Evolutionary conservation across 2,329 filamentous ascomycete species (phyloP).

Genomic region (Xylaria sp.): DNA sequence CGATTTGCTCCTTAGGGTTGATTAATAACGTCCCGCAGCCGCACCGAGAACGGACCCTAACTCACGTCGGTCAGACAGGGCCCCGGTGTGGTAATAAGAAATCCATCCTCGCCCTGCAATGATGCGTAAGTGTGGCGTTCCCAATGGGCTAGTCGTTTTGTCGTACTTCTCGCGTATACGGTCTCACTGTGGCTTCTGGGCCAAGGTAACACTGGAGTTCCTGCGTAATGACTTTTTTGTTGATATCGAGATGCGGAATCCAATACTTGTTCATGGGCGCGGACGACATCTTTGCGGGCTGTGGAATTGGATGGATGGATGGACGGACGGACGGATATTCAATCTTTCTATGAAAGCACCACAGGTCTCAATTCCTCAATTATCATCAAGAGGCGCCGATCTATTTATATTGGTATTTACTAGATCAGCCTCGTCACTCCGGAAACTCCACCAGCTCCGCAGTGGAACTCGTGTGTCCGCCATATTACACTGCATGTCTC

Average conservation of each 20-base stretch:
- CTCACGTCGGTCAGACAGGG: slow-evolving; percentile 69
- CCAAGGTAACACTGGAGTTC: slow-evolving; percentile 69
- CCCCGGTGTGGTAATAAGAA: slow-evolving; percentile 68
- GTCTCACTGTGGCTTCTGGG: slow-evolving; percentile 66
- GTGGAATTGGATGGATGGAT: slow-evolving; percentile 5
- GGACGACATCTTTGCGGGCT: slow-evolving; percentile 51
- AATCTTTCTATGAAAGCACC: slow-evolving; percentile 26
- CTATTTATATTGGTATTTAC: slow-evolving; percentile 36
- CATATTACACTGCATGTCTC: slow-evolving; percentile 31
- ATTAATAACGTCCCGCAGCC: slow-evolving; percentile 31
- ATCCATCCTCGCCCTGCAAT: slow-evolving; percentile 68
- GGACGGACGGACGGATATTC: not conserved
- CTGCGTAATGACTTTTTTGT: slow-evolving; percentile 69
- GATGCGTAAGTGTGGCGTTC: slow-evolving; percentile 44
- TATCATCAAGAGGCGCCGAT: slow-evolving; percentile 33
- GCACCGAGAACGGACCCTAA: slow-evolving; percentile 26
- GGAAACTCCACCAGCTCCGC: slow-evolving; percentile 23
- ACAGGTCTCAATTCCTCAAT: slow-evolving; percentile 28
- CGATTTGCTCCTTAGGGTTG: slow-evolving; percentile 66
- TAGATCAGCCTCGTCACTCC: slow-evolving; percentile 34
- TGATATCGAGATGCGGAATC: slow-evolving; percentile 69
- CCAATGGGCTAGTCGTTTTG: slow-evolving; percentile 37
- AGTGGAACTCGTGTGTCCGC: slow-evolving; percentile 32
- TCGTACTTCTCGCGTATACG: slow-evolving; percentile 67
- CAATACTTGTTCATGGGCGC: slow-evolving; percentile 67